Base-by-base conservation (phyloP, 371 early-diverging fungal genomes). In the Rhizopus sp. region DNA sequence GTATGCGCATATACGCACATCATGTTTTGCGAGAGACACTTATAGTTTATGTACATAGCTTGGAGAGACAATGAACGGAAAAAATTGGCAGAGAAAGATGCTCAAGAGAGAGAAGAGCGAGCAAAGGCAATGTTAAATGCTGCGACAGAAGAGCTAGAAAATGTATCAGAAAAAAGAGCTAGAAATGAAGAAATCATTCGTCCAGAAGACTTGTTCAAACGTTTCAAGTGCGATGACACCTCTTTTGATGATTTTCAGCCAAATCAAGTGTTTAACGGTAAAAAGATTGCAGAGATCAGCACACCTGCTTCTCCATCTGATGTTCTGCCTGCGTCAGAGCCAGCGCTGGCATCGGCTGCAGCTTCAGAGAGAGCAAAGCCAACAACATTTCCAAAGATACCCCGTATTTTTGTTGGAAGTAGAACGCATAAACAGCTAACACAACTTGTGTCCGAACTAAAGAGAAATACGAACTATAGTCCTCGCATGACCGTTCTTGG, bases 401-500 rank as follows among this genome's bases (percentile, higher is more conserved):
- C 66, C 7, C 41, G 59, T 23, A 82, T 84, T 7, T 81, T 72
- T 58, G 73, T 77, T 50, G 79, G 84, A 10, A 82, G 77, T 59
- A 73, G 84, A 67, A 84, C 84, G 84, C 85, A 85, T 55, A 82
- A 79, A 51, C 85, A 85, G 46, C 66, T 85, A 7, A 59, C 79
- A 4, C 85, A 85, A 41, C 60, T 85, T 5, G 65, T 85, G 13
- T 57, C 62, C 12, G 85, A 85, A 49, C 66, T 85, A 29, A 80
- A 72, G 53, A 61, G 59, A 12, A 80, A 83, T 39, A 85, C 85
- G 9, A 46, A 56, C 3, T 85, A 83, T 55, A 64, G 68, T n/a
- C 82, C 85, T 55, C 66, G 84, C 37, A 84, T 80, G 72, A 70
- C 73, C 0, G 63, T 85, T 8, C 60, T 82, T 5, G 83, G 81